These are phyloP conservation scores for Pinus albicaulis DNA, from an alignment of 75 land plant genomes.

Conservation along the genomic window DNA sequence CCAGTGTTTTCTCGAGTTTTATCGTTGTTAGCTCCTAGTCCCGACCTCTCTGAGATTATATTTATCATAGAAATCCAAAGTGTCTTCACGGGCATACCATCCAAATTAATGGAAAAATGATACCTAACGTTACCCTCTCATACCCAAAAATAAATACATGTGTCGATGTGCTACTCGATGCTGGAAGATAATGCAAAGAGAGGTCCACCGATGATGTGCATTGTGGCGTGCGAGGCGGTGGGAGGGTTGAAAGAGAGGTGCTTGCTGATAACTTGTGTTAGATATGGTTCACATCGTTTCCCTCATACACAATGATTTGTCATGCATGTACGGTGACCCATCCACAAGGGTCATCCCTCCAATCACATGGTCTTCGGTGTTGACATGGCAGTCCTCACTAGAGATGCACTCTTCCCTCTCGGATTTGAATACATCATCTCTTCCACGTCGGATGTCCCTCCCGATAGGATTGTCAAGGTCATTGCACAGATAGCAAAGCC, in stretches of 20 bases:
- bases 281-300: constrained; percentile 78
- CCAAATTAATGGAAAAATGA: no score
- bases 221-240: constrained; percentile 79
- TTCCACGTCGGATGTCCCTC: constrained; percentile 25
- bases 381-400: constrained; percentile 63
- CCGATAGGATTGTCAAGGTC: constrained; percentile 32
- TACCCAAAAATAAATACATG: constrained; percentile 48
- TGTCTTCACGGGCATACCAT: no score
- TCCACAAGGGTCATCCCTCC: constrained; percentile 48
- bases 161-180: constrained; percentile 64
- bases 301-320: constrained; percentile 72
- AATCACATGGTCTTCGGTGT: constrained; percentile 60
- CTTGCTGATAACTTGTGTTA: constrained; percentile 57
- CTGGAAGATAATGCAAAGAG: constrained; percentile 51
- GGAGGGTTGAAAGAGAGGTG: constrained; percentile 51
- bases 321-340: constrained; percentile 78
- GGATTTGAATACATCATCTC: constrained; percentile 50
- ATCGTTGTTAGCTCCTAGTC: no score
- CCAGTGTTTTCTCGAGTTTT: no score
- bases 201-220: constrained; percentile 61
- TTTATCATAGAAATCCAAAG: no score
- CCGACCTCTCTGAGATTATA: no score
- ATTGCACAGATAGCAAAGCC: constrained; percentile 56
- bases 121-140: constrained; percentile 13
- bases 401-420: constrained; percentile 71